Evolutionary conservation across 108 stramenopile genomes (phyloP).

Genomic region (Cyclotella baltica): DNA sequence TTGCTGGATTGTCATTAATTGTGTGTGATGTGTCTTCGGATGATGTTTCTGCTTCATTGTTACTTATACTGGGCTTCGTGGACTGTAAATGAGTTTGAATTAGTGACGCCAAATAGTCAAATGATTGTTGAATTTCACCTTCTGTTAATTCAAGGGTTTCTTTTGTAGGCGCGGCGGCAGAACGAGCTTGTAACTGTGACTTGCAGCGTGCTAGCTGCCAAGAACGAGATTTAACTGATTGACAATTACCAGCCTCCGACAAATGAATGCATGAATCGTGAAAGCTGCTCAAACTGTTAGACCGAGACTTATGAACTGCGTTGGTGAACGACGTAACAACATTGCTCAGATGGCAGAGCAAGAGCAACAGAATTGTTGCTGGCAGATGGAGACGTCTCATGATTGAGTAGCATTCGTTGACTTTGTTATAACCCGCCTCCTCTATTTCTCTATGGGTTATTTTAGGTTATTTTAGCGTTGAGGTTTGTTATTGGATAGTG

Average conservation of each 20-base stretch:
- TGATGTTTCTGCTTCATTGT: constrained; percentile 9
- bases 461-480: too few species aligned
- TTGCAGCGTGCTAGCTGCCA: neutral
- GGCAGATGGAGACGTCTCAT: neutral
- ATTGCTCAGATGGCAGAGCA: neutral
- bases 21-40: neutral
- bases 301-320: neutral
- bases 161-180: neutral
- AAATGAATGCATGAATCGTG: neutral
- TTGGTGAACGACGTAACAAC: neutral
- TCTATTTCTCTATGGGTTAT: too few species aligned
- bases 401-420: too few species aligned
- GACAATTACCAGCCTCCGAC: too few species aligned
- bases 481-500: too few species aligned
- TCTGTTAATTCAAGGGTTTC: neutral
- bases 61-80: neutral
- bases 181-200: neutral
- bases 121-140: constrained; percentile 25
- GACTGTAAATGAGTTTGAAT: constrained; percentile 18
- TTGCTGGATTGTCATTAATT: neutral
- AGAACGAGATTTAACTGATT: too few species aligned
- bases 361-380: neutral
- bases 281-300: neutral
- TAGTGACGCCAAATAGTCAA: constrained; percentile 30
- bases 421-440: too few species aligned